Evolutionary conservation across 768 basidiomycete species (phyloP), one percentile per base, ranked within the genome.

Genomic region (Pleurotus salmoneostramineus): DNA sequence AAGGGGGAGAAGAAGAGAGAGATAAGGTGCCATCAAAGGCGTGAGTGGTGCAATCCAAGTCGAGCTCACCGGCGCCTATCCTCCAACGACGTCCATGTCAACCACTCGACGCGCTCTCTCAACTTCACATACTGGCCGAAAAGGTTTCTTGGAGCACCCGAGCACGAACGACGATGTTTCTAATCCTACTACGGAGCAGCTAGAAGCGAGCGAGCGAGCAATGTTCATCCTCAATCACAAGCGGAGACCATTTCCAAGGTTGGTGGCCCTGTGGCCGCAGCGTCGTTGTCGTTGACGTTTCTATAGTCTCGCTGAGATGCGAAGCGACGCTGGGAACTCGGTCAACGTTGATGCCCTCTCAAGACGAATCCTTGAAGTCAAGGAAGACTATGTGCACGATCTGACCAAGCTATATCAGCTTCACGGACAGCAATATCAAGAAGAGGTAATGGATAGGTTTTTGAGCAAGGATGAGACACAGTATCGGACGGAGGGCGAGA

Each of bases 161-260:
- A 56, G 57, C 4, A 15, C 33, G 17, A 40, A 5, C 45, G 43
- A 31, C 27, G 50, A 58, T 45, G 27, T 27, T n/a, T 55, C 40
- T 7, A n/a, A 31, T 8, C 52, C 52, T 14, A 42, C 15, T 40
- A 40, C 31, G 35, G 27, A 17, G 36, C 59, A 50, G 7, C 12
- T 57, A 21, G 61, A 57, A 4, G 69, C 68, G 0, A 56, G 71
- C 46, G 67, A 74, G 5, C 60, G 66, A 21, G 77, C 76, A 0
- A 68, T 73, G 56, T 80, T 69, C 60, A 65, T 79, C 17, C 62
- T 82, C 21, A 72, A 72, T 6, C 69, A 72, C 54, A 77, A 73
- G 52, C 72, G 74, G 42, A 56, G 68, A 46, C 66, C 67, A 7
- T 68, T 79, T 6, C 76, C 78, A 47, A 68, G 72, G 81, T 80